phyloP scores from a whole-genome alignment of 1,284 basidiomycete genomes.

The Ceratobasidium sp. region DNA sequence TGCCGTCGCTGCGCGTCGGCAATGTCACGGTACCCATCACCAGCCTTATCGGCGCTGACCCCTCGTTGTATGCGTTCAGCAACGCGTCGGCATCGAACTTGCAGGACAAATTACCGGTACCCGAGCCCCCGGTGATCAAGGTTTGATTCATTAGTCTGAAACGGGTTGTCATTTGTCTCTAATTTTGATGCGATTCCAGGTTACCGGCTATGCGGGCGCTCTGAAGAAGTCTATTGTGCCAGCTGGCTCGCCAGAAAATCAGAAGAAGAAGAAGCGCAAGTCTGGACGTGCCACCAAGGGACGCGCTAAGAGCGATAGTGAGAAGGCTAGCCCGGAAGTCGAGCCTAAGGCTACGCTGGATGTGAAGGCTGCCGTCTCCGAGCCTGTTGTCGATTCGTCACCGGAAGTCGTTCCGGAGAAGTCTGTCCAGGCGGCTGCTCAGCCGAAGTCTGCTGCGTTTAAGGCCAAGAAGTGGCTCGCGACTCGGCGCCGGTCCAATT shows the following conservation, averaged over 20 bases:
- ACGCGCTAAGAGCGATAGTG: not conserved
- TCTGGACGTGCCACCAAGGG: conserved; percentile 3
- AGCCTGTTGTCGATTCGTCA: not conserved
- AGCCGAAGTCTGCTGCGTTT: conserved; percentile 1
- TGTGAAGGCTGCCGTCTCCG: not conserved
- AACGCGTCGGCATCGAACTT: not conserved
- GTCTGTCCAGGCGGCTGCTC: not conserved
- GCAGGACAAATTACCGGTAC: not conserved
- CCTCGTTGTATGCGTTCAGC: conserved; percentile 2
- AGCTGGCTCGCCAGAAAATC: not conserved
- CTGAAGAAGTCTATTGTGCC: conserved; percentile 8
- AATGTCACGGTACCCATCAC: conserved; percentile 22
- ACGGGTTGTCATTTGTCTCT: no score
- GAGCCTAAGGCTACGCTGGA: not conserved
- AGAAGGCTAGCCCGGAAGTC: not conserved
- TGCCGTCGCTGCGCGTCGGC: conserved; percentile 30
- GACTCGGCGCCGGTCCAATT: conserved; percentile 10
- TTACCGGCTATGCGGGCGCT: conserved; percentile 24
- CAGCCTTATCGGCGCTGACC: not conserved
- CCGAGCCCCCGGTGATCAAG: conserved; percentile 37
- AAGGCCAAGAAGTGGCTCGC: conserved; percentile 7
- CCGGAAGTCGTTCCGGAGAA: not conserved
- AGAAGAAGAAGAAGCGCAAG: conserved; percentile 33
- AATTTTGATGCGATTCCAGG: not conserved
- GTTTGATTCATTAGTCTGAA: conserved; percentile 6